These are phyloP conservation scores for Metarhizium album DNA, from an alignment of 2,329 filamentous ascomycete species.

Conservation along the genomic window DNA sequence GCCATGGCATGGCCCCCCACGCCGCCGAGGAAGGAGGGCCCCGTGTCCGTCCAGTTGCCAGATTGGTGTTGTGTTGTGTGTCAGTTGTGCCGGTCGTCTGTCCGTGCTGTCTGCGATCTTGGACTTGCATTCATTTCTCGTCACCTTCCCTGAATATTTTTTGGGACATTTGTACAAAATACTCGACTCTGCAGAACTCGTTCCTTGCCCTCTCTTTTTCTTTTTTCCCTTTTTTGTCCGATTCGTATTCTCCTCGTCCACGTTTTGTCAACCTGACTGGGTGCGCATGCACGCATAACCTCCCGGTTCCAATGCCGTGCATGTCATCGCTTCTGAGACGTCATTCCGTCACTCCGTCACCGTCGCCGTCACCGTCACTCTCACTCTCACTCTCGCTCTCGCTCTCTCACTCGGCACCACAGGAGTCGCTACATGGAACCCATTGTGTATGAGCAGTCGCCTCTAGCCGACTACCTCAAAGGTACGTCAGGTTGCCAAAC, in stretches of 20 bases:
- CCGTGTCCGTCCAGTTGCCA: no score
- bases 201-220: background rate
- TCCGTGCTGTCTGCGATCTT: no score
- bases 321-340: slow-evolving; percentile 15
- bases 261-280: background rate
- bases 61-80: no score
- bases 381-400: no score
- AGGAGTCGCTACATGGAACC: slow-evolving; percentile 54
- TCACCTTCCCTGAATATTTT: background rate
- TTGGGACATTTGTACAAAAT: no score
- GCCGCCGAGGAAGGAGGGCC: no score
- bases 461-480: slow-evolving; percentile 81
- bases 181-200: background rate
- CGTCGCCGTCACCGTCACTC: no score
- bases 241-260: background rate
- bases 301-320: slow-evolving; percentile 19
- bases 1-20: no score
- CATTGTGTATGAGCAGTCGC: slow-evolving; percentile 76
- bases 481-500: slow-evolving; percentile 54
- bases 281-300: slow-evolving; percentile 2
- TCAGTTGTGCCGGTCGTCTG: no score
- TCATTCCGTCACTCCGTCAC: slow-evolving; percentile 12
- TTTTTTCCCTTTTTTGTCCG: background rate
- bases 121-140: no score
- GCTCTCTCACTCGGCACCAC: slow-evolving; percentile 1